Base-by-base conservation (phyloP, 2,329 filamentous ascomycete genomes). In the Hymenoscyphus fraxineus region DNA sequence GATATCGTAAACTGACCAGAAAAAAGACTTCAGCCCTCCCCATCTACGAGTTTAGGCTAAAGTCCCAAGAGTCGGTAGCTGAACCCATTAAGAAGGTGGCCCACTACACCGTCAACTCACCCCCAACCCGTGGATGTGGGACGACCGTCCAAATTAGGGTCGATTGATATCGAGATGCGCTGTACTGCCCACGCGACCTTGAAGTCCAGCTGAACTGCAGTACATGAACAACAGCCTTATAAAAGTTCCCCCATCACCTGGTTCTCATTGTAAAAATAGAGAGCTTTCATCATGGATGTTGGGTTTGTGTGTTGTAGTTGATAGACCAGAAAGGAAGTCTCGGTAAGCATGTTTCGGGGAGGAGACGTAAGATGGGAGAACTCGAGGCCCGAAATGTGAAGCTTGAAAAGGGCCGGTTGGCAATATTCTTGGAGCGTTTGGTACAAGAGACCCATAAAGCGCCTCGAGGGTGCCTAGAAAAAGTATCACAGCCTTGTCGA, bases 361-460 rank as follows among this genome's bases (percentile, higher is more conserved):
- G 27, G 31, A 27, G 15, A 32, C 4, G 41, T 59, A 58, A 58
- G 44, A 57, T 58, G 55, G 55, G 35, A 31, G 27, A 19, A 57
- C 19, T 57, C 6, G 12, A 57, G 32, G 32, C 13, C 54, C 44
- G 60, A n/a, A 39, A 6, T 54, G 47, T 27, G 35, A 51, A 60
- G 32, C 40, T 55, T 51, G 38, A 64, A 56, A 60, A 64, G 62
- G 62, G 58, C 62, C 62, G 62, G 44, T 38, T 64, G 13, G 47
- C 19, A n/a, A 38, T 39, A 59, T 59, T 54, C 47, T 54, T 27
- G 22, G 47, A 27, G 19, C 22, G 22, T 5, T 54, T 27, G 19
- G 47, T 54, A 54, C 47, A 54, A 13, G 44, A 51, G 47, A 27
- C n/a, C 19, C 55, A 22, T 57, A 35, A 15, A 57, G 55, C 6